These are phyloP conservation scores for Rhodotorula diobovata DNA, from an alignment of 768 basidiomycete species.

Conservation along the genomic window DNA sequence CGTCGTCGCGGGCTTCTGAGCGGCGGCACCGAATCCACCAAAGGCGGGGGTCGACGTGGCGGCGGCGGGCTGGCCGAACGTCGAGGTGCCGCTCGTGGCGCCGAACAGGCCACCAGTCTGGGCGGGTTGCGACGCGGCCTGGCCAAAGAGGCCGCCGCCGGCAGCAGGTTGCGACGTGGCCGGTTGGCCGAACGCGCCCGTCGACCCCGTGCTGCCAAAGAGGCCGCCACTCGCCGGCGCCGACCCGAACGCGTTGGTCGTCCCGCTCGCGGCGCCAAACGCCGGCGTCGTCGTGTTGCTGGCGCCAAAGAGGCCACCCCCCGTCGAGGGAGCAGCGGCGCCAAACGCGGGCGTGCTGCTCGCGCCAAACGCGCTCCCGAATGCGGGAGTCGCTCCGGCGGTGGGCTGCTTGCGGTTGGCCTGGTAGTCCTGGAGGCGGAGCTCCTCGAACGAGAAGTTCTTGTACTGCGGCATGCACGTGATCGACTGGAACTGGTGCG, in stretches of 20 bases:
- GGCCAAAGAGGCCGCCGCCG: slow-evolving; percentile 26
- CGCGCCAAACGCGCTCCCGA: slow-evolving; percentile 36
- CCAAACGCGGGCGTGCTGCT: slow-evolving; percentile 29
- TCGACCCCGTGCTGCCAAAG: slow-evolving; percentile 6
- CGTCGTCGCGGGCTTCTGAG: slow-evolving; percentile 25
- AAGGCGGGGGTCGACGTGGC: slow-evolving; percentile 45
- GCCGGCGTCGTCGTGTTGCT: slow-evolving; percentile 24
- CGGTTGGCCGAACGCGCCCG: slow-evolving; percentile 25
- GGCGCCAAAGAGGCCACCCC: slow-evolving; percentile 43
- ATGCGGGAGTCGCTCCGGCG: slow-evolving; percentile 40
- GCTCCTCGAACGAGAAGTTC: slow-evolving; percentile 75
- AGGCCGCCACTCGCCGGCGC: slow-evolving; percentile 8
- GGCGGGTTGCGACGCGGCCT: slow-evolving; percentile 18
- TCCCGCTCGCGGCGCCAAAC: slow-evolving; percentile 1
- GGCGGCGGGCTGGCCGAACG: slow-evolving; percentile 36
- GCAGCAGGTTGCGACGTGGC: slow-evolving; percentile 26
- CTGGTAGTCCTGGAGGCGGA: slow-evolving; percentile 69
- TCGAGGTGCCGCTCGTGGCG: background rate
- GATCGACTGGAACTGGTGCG: slow-evolving; percentile 73
- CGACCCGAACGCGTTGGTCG: slow-evolving; percentile 15
- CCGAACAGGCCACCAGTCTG: slow-evolving; percentile 31
- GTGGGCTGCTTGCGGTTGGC: slow-evolving; percentile 63
- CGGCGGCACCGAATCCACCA: slow-evolving; percentile 27
- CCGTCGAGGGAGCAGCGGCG: slow-evolving; percentile 3
- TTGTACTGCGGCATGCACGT: slow-evolving; percentile 72